Conservation (phyloP, 805 yeast species). For the Scheffersomyces stipitis region DNA sequence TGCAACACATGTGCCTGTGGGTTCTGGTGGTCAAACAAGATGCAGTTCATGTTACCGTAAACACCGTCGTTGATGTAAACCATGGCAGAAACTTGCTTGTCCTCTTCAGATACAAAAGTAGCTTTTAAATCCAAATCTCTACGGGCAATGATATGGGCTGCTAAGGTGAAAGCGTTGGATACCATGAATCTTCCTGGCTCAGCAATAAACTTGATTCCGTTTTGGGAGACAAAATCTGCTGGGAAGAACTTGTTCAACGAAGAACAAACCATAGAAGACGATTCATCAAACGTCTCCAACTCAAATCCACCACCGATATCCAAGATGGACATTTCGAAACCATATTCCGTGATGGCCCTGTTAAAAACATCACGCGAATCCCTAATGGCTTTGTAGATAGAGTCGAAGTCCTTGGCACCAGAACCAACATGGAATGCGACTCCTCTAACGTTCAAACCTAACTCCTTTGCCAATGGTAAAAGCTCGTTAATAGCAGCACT, state of each 20-base stretch:
- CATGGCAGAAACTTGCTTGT: constrained; percentile 52
- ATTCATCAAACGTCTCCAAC: constrained; percentile 55
- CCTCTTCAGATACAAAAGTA: constrained; percentile 12
- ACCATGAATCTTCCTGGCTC: constrained; percentile 94
- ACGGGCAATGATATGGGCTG: constrained; percentile 82
- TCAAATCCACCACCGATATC: constrained; percentile 97
- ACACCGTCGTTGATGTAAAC: constrained; percentile 92
- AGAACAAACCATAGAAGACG: constrained; percentile 55
- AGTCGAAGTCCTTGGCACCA: constrained; percentile 73
- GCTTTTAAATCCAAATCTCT: constrained; percentile 40
- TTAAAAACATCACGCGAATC: constrained; percentile 74
- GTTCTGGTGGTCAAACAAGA: constrained; percentile 85
- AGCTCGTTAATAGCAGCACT: constrained; percentile 50
- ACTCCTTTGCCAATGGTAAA: constrained; percentile 58
- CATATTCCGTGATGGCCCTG: constrained; percentile 41
- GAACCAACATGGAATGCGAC: constrained; percentile 96
- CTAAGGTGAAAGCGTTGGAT: constrained; percentile 81
- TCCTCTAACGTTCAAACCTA: constrained; percentile 70
- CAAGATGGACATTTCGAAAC: constrained; percentile 51
- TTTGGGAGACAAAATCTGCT: constrained; percentile 17
- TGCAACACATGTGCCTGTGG: constrained; percentile 70
- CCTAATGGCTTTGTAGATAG: constrained; percentile 66
- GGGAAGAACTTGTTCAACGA: constrained; percentile 67
- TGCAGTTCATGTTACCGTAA: constrained; percentile 93
- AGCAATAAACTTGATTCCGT: constrained; percentile 59